phyloP scores from a whole-genome alignment of 805 yeast genomes.

The Nakazawaea molendinolei region DNA sequence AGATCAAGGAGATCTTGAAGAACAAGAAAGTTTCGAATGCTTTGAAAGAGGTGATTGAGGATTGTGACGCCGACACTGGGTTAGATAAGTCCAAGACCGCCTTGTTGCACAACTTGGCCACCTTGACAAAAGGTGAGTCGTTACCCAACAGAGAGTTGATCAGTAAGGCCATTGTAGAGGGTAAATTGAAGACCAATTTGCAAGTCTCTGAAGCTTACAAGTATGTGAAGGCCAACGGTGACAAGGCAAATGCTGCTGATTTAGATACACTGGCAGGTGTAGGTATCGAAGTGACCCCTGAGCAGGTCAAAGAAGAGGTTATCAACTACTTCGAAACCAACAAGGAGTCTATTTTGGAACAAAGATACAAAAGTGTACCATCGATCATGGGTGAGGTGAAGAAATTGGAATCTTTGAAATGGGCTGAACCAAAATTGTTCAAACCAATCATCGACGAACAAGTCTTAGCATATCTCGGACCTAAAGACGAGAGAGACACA shows the following conservation, averaged over 20 bases:
- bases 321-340: constrained; percentile 51
- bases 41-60: constrained; percentile 50
- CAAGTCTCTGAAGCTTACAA: constrained; percentile 80
- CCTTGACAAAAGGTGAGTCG: constrained; percentile 56
- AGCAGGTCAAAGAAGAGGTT: constrained; percentile 55
- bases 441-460: constrained; percentile 83
- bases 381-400: constrained; percentile 71
- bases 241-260: constrained; percentile 36
- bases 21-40: constrained; percentile 80
- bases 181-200: constrained; percentile 55
- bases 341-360: constrained; percentile 52
- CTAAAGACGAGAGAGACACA: constrained; percentile 92
- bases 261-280: constrained; percentile 72
- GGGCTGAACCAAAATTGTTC: constrained; percentile 86
- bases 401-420: constrained; percentile 67
- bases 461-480: constrained; percentile 72
- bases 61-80: constrained; percentile 27
- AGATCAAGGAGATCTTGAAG: constrained; percentile 73
- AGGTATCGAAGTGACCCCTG: constrained; percentile 66
- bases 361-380: constrained; percentile 78
- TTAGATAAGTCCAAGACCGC: constrained; percentile 56
- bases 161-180: constrained; percentile 56
- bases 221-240: constrained; percentile 53
- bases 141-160: constrained; percentile 40
- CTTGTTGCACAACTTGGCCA: constrained; percentile 72